These are phyloP conservation scores for Beta macrorhiza DNA, from an alignment of 179 eudicot species.

Conservation along the genomic window DNA sequence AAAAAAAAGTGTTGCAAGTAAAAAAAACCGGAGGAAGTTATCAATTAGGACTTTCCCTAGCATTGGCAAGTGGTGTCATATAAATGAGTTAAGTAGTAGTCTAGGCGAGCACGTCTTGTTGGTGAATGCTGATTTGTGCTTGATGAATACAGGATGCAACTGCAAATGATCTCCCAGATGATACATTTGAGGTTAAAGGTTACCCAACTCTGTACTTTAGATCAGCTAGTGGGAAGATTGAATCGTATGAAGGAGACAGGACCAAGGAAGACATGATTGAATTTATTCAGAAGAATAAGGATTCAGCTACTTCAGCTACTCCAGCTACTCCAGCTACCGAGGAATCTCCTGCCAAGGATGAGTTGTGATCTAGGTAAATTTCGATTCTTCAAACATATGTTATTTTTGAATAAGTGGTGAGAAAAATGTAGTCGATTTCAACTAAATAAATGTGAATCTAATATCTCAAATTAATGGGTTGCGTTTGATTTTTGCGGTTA, in stretches of 20 bases:
- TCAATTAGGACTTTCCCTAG: not conserved
- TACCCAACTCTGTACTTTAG: slow-evolving; percentile 82
- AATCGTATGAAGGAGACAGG: slow-evolving; percentile 62
- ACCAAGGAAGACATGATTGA: slow-evolving; percentile 71
- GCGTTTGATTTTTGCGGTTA: too few species aligned
- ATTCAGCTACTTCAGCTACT: slow-evolving; percentile 30
- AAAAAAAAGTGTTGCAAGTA: too few species aligned
- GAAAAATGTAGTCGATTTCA: not conserved
- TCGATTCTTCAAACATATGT: too few species aligned
- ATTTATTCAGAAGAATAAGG: slow-evolving; percentile 66
- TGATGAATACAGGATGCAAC: slow-evolving; percentile 70
- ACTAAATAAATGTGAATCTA: not conserved
- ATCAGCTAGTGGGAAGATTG: slow-evolving; percentile 67
- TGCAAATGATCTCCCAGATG: slow-evolving; percentile 72
- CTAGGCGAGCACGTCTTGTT: not conserved
- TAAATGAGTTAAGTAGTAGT: not conserved
- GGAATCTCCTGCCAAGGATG: slow-evolving; percentile 48
- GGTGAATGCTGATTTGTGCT: not conserved
- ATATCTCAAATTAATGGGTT: too few species aligned
- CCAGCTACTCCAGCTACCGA: slow-evolving; percentile 20
- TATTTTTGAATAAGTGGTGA: not conserved
- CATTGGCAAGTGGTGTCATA: not conserved
- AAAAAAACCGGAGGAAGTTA: too few species aligned
- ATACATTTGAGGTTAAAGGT: slow-evolving; percentile 68
- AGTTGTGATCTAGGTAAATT: slow-evolving; percentile 56